A percentile compares a stretch with the other conserved stretches of the same genome.
phyloP scores from a whole-genome alignment of 1,139 yeast genomes.

The Taphrina communis region DNA sequence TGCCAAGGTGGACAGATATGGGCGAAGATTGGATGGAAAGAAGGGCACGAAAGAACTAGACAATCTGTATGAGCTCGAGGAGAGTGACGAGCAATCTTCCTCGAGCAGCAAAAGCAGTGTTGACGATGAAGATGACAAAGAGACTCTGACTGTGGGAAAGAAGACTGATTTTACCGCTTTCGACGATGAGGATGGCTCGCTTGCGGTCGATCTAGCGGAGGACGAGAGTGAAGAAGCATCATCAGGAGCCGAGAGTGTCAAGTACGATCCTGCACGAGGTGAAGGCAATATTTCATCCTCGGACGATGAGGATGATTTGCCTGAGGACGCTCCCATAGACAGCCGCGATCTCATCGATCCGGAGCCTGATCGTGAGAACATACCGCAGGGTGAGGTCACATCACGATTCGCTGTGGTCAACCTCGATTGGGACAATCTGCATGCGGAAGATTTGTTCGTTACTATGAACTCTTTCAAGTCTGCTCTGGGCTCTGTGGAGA shows the following conservation, averaged over 20 bases:
- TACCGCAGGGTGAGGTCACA: conserved; percentile 87
- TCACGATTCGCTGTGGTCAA: conserved; percentile 86
- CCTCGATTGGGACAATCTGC: conserved; percentile 94
- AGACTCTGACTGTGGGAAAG: background rate
- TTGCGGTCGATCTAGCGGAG: conserved; percentile 47
- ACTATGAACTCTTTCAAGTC: conserved; percentile 89
- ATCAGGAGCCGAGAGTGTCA: conserved; percentile 46
- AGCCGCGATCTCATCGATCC: conserved; percentile 56
- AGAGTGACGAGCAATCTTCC: conserved; percentile 48
- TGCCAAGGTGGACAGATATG: conserved; percentile 81
- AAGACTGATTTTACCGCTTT: conserved; percentile 20
- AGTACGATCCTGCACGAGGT: conserved; percentile 74
- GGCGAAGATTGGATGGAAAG: conserved; percentile 66
- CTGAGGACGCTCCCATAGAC: conserved; percentile 54
- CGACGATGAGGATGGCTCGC: conserved; percentile 48
- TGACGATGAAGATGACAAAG: background rate
- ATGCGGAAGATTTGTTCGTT: conserved; percentile 85
- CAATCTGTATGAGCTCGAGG: conserved; percentile 63
- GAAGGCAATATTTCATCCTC: conserved; percentile 60
- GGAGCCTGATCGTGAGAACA: conserved; percentile 64
- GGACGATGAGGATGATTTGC: conserved; percentile 53
- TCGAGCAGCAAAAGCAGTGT: conserved; percentile 27
- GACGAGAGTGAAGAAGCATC: conserved; percentile 47
- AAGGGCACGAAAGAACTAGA: conserved; percentile 61
- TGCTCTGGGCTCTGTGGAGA: conserved; percentile 67